phyloP scores from a whole-genome alignment of 805 yeast species.

The Huiozyma sinensis region DNA sequence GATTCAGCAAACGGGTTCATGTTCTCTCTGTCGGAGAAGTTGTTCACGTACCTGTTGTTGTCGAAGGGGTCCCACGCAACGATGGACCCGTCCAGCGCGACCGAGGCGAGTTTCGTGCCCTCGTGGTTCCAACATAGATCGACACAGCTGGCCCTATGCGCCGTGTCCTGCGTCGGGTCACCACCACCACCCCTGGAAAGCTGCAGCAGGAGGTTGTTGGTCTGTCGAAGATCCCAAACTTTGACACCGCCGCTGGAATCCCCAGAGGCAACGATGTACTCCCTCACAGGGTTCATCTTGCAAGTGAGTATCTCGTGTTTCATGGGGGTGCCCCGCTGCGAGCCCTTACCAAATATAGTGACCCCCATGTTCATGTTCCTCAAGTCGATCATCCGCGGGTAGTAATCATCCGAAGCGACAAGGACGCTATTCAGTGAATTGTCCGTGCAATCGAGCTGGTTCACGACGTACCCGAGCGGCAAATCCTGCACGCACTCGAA shows the following conservation, averaged over 20 bases:
- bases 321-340: conserved; percentile 42
- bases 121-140: conserved; percentile 64
- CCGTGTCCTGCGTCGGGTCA: no score
- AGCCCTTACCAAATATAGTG: conserved; percentile 48
- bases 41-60: conserved; percentile 1
- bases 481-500: conserved; percentile 60
- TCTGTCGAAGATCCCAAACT: conserved; percentile 70
- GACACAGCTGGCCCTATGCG: conserved; percentile 72
- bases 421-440: conserved; percentile 43
- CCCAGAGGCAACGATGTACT: conserved; percentile 62
- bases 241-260: conserved; percentile 72
- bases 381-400: conserved; percentile 60
- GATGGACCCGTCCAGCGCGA: conserved; percentile 74
- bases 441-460: conserved; percentile 48
- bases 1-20: conserved; percentile 1
- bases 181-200: conserved; percentile 23
- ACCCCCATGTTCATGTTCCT: conserved; percentile 67
- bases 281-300: conserved; percentile 63
- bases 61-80: conserved; percentile 49
- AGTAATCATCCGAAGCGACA: conserved; percentile 60
- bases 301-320: conserved; percentile 30
- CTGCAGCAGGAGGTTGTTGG: conserved; percentile 18
- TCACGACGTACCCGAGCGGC: conserved; percentile 49
- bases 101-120: conserved; percentile 52
- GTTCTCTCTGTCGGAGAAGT: not conserved